Base-by-base conservation (phyloP, 2,329 filamentous ascomycete genomes). In the Colletotrichum viniferum region DNA sequence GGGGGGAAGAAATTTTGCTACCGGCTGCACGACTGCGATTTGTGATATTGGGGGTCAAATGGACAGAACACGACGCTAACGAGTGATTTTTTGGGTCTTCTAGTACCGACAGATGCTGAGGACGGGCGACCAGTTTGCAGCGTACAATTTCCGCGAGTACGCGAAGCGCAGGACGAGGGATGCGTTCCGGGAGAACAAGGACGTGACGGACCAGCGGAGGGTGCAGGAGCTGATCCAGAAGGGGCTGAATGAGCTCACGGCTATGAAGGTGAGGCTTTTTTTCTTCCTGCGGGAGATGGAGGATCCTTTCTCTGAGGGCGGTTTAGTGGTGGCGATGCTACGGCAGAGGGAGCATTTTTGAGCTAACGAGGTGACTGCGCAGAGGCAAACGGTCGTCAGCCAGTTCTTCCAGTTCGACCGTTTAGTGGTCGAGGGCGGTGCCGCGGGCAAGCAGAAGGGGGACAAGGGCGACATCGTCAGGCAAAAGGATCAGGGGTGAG, bases 101-200 rank as follows among this genome's bases (percentile, higher is more conserved):
- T 21, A 98, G 96, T 98, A 98, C 86, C 96, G 97, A 79, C 96
- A 96, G 82, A 89, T 99, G 80, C 89, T 98, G 81, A 94, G 96
- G 80, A 94, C 97, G 84, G 93, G 95, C 77, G 90, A 90, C 77
- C 94, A 98, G 82, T 98, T 99, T 85, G 92, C 95, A 77, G 92
- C 94, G 79, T 99, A 98, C 89, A 99, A 98, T 87, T 99, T 98
- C 90, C 92, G 97, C 86, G 96, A 98, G 85, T 99, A 99, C 86
- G 96, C 97, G 69, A 94, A 93, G 86, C 93, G 97, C 82, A 92
- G 96, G 85, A 98, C 97, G 83, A 91, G 91, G 83, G 97, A 98
- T 88, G 93, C 95, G 6, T 99, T 98, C 85, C 91, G 94, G 80
- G 95, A 98, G 84, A 90, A 97, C 85, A 90, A 92, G 84, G 83